Base-by-base conservation (phyloP, 306 rosid genomes). In the Cucurbita moschata region DNA sequence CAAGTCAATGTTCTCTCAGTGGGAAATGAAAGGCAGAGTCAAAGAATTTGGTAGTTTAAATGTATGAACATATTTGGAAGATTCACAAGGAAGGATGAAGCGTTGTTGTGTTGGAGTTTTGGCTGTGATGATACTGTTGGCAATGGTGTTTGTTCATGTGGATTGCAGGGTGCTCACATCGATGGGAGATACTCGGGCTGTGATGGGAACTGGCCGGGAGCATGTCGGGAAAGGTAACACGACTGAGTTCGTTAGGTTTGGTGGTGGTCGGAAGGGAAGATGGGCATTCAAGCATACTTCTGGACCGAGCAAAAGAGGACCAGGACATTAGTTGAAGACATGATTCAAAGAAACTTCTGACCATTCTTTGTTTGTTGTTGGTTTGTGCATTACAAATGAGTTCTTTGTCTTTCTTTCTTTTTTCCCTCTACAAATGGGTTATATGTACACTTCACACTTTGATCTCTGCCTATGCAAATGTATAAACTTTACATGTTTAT, bases 221-320 rank as follows among this genome's bases (percentile, higher is more conserved):
- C 10, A 23, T 12, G 73, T 30, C 26, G 4, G 18, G 0, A 19
- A 5, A n/a, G 54, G 38, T 73, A 13, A 73, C n/a, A 0, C 19
- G 12, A 40, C 4, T 12, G 51, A 7, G 51, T 3, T 42, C 11
- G 16, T 40, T 72, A n/a, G 40, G 19, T 37, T 13, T 7, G 4
- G 14, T 3, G 66, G 16, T 16, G 10, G 18, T 23, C 35, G 4
- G 35, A 51, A 19, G 47, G 63, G 77, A 30, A 43, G 77, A 13
- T 46, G 50, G 55, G 43, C 69, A 13, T 74, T 58, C 35, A 74
- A 74, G 77, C 67, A 57, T 44, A 58, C 77, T 23, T 57, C 77
- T 4, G 77, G 77, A 6, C 77, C 77, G 1, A 74, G 77, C 44
- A 74, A 16, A n/a, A 74, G 67, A 74, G 68, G 77, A 30, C 77